Conservation (phyloP, 1,284 basidiomycete species). For the Sanghuangporus weigelae region DNA sequence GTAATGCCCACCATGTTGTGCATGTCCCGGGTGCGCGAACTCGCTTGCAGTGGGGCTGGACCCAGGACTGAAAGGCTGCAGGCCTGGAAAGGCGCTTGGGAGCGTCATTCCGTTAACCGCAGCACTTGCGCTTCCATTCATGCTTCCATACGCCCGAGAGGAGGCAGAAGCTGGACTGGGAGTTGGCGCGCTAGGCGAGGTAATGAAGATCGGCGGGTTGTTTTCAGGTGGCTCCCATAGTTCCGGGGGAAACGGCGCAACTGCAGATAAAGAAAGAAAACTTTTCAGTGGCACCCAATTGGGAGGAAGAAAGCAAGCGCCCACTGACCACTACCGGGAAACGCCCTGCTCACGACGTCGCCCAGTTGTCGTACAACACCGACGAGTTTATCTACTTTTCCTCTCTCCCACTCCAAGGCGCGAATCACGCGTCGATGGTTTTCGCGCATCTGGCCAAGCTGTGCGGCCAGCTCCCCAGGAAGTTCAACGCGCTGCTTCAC, state of each 20-base stretch:
- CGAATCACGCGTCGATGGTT: slow-evolving; percentile 58
- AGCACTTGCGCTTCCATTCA: slow-evolving; percentile 1
- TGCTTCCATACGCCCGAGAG: slow-evolving; percentile 19
- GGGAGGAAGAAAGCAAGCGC: background rate
- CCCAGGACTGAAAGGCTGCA: slow-evolving; percentile 47
- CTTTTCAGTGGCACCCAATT: background rate
- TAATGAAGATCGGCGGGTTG: slow-evolving; percentile 67
- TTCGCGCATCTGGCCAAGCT: slow-evolving; percentile 61
- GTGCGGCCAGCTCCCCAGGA: slow-evolving; percentile 71
- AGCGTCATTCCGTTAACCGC: slow-evolving; percentile 22
- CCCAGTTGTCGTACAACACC: slow-evolving; percentile 43
- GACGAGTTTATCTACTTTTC: slow-evolving; percentile 34
- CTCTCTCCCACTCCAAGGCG: slow-evolving; percentile 45
- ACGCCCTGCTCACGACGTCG: slow-evolving; percentile 49
- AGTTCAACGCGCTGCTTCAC: slow-evolving; percentile 67
- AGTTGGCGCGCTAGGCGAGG: slow-evolving; percentile 47
- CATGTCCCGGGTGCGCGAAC: slow-evolving; percentile 33
- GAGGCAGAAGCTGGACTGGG: slow-evolving; percentile 29
- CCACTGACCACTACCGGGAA: slow-evolving; percentile 40
- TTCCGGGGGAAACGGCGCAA: slow-evolving; percentile 50
- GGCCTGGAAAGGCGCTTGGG: slow-evolving; percentile 28
- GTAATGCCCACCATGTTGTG: background rate
- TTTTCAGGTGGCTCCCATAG: slow-evolving; percentile 46
- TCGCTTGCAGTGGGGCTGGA: slow-evolving; percentile 63
- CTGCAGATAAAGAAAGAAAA: slow-evolving; percentile 1